Conservation (phyloP, 1,284 basidiomycete genomes). For the Boletellus deceptivus region DNA sequence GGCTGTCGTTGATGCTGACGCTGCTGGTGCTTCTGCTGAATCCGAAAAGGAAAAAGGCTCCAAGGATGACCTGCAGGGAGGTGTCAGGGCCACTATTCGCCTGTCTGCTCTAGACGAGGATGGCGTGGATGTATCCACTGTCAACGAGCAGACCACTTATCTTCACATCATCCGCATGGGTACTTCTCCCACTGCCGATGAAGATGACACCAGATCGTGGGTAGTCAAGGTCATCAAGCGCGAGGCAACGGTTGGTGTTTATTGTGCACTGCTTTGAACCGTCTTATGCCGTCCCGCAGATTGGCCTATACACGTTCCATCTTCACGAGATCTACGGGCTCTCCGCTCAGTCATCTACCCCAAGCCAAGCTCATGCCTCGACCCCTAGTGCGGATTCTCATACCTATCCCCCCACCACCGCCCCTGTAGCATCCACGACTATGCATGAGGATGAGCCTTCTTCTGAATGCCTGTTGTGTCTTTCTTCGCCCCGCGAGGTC, state of each 20-base stretch:
- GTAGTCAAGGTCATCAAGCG: slow-evolving; percentile 87
- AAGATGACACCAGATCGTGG: slow-evolving; percentile 65
- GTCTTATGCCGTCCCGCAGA: slow-evolving; percentile 41
- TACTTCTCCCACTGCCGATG: slow-evolving; percentile 32
- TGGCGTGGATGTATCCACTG: slow-evolving; percentile 57
- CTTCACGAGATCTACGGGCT: slow-evolving; percentile 91
- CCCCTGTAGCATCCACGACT: slow-evolving; percentile 24
- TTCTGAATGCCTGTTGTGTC: slow-evolving; percentile 85
- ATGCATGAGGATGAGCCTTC: slow-evolving; percentile 68
- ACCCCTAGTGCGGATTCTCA: slow-evolving; percentile 40
- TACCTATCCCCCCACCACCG: slow-evolving; percentile 52
- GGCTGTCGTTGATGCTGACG: slow-evolving; percentile 67
- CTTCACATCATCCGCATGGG: slow-evolving; percentile 80
- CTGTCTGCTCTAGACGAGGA: slow-evolving; percentile 75
- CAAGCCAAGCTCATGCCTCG: slow-evolving; percentile 39
- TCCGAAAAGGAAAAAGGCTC: slow-evolving; percentile 40
- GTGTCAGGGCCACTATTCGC: slow-evolving; percentile 73
- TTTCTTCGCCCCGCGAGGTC: slow-evolving; percentile 83
- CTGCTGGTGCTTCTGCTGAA: slow-evolving; percentile 18
- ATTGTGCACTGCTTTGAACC: neutral
- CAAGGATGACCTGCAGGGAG: slow-evolving; percentile 53
- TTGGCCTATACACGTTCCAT: slow-evolving; percentile 87
- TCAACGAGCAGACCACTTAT: slow-evolving; percentile 85
- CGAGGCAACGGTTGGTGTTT: slow-evolving; percentile 65
- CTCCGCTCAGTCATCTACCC: slow-evolving; percentile 53